Evolutionary conservation across 2,329 filamentous ascomycete species (phyloP).

Genomic region (Eurotiales sp.): DNA sequence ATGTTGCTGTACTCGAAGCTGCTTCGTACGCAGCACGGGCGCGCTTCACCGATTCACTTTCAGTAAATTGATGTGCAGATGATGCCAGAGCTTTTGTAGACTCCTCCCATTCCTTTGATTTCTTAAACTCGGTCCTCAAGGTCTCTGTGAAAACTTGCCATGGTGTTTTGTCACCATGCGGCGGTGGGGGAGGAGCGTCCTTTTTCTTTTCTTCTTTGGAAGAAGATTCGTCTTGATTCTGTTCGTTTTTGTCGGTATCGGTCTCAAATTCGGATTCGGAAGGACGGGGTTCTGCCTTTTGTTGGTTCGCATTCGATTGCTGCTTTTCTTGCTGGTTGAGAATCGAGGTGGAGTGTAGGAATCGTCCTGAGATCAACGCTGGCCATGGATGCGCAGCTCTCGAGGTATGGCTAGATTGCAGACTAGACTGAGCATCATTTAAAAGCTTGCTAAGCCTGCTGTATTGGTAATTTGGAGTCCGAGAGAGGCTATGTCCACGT

Average conservation of each 20-base stretch:
- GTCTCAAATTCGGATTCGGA: conserved; percentile 38
- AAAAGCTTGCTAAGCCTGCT: conserved; percentile 31
- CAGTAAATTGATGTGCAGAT: conserved; percentile 83
- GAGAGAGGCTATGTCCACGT: conserved; percentile 32
- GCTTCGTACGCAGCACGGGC: conserved; percentile 83
- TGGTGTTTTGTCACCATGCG: conserved; percentile 95
- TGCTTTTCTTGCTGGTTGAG: conserved; percentile 34
- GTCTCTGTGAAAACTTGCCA: conserved; percentile 99
- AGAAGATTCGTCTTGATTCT: conserved; percentile 41
- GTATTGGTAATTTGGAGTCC: conserved; percentile 25
- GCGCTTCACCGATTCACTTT: conserved; percentile 84
- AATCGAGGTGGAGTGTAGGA: conserved; percentile 32
- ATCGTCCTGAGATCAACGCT: conserved; percentile 25
- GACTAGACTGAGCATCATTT: conserved; percentile 29
- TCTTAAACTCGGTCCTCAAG: conserved; percentile 88
- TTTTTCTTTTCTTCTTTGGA: conserved; percentile 59
- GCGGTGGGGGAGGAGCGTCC: conserved; percentile 74
- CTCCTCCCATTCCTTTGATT: conserved; percentile 98
- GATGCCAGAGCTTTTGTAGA: conserved; percentile 92
- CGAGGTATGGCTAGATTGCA: conserved; percentile 36
- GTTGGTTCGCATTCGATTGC: conserved; percentile 28
- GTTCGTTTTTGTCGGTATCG: conserved; percentile 36
- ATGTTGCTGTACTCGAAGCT: conserved; percentile 76
- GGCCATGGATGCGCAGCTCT: background rate
- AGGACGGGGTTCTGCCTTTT: conserved; percentile 28